Base-by-base conservation (phyloP, 192 early-diverging fungal species). In the Neocallimastix lanati region DNA sequence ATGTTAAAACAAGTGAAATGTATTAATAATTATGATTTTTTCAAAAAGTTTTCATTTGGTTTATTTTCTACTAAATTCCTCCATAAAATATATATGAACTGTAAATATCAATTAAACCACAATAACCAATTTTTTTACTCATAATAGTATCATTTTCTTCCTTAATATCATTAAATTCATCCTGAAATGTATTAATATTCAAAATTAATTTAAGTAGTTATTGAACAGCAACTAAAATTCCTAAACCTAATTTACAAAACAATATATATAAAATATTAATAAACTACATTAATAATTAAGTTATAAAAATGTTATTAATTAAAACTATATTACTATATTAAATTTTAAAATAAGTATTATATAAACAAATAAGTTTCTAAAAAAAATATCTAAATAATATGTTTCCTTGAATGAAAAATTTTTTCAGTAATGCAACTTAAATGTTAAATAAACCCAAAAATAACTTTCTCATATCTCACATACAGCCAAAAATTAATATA, bases 381-480 rank as follows among this genome's bases (percentile, higher is more conserved):
- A 50, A 50, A 13, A 50, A 50, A 21, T 50, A 50, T 50, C 40
- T 50, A 50, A 21, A 50, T 50, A 50, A 50, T 50, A 14, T 50
- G 21, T 50, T 50, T 4, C 40, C 21, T 50, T 50, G 40, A 21
- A 50, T 14, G 40, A 50, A 50, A 50, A 50, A 50, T 50, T 50
- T 18, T 50, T 50, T 50, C 21, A 50, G 16, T 50, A 50, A 50
- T 21, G 40, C 16, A 21, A 50, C 40, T 50, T 18, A 50, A 50
- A 50, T 2, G 40, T 50, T 50, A 50, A 50, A 38, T 93, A 90
- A 1, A 87, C 90, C 96, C 96, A 97, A 25, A 96, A 79, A 80
- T 90, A 82, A 83, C 96, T 95, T 83, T 96, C 95, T 95, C 96
- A 97, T 14, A 84, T 87, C 36, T 87, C 86, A 81, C 95, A 95